Conservation (phyloP, 2,329 filamentous ascomycete species). For the Alternaria hordeiaustralica region DNA sequence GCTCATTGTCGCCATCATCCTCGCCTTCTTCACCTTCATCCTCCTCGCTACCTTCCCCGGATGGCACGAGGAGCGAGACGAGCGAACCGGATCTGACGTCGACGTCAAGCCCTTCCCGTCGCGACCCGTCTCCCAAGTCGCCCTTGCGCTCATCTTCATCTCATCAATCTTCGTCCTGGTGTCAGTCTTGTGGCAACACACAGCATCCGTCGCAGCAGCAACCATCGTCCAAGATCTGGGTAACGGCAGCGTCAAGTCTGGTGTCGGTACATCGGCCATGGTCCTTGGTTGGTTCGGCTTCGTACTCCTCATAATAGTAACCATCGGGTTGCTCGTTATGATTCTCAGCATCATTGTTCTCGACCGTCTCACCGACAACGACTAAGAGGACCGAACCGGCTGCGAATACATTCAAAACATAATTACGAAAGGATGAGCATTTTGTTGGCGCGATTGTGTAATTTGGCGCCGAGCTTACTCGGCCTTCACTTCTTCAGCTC, state of each 20-base stretch:
- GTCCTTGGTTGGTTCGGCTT: slow-evolving; percentile 98
- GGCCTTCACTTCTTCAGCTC: slow-evolving; percentile 30
- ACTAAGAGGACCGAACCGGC: slow-evolving; percentile 21
- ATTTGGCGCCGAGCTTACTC: slow-evolving; percentile 36
- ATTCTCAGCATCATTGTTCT: slow-evolving; percentile 90
- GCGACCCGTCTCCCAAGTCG: slow-evolving; percentile 88
- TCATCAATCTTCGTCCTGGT: slow-evolving; percentile 70
- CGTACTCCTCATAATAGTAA: slow-evolving; percentile 89
- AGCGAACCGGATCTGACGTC: slow-evolving; percentile 75
- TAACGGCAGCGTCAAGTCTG: slow-evolving; percentile 84
- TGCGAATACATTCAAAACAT: slow-evolving; percentile 11
- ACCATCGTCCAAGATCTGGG: slow-evolving; percentile 92
- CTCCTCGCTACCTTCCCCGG: slow-evolving; percentile 95
- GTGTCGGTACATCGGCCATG: slow-evolving; percentile 94
- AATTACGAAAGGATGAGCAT: slow-evolving; percentile 15
- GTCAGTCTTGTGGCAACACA: slow-evolving; percentile 85
- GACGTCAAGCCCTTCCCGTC: slow-evolving; percentile 95
- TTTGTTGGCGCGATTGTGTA: slow-evolving; percentile 30
- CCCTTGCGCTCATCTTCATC: slow-evolving; percentile 87
- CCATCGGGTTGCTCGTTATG: slow-evolving; percentile 94
- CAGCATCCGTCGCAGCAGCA: slow-evolving; percentile 91
- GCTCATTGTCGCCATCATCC: slow-evolving; percentile 97
- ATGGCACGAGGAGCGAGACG: slow-evolving; percentile 92
- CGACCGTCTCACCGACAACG: slow-evolving; percentile 61
- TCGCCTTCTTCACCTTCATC: slow-evolving; percentile 94